Evolutionary conservation across 805 yeast species (phyloP).

Genomic region (Zygosaccharomyces lentus): DNA sequence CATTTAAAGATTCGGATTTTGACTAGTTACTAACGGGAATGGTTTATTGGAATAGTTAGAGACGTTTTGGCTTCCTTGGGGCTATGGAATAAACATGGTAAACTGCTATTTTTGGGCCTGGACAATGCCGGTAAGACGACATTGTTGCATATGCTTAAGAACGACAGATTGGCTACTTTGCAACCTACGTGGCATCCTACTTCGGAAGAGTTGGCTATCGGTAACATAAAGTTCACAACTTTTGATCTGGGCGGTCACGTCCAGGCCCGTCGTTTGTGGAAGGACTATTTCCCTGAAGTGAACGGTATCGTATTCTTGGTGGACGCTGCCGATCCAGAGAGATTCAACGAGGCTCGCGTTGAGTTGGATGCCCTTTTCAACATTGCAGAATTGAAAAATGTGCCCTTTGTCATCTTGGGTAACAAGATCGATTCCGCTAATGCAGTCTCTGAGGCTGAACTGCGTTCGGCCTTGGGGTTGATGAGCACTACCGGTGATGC

Average conservation of each 20-base stretch:
- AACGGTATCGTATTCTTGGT: conserved; percentile 95
- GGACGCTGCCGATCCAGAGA: conserved; percentile 94
- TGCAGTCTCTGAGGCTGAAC: conserved; percentile 93
- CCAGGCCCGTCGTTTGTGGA: conserved; percentile 99
- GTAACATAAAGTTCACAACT: conserved; percentile 93
- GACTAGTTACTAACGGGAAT: conserved; percentile 12
- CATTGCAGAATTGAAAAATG: conserved; percentile 83
- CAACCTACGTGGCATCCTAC: conserved; percentile 99
- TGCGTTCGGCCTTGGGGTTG: conserved; percentile 84
- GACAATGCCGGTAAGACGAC: conserved; percentile 99
- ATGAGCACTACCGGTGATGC: conserved; percentile 87
- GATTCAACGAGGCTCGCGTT: conserved; percentile 90
- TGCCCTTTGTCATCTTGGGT: conserved; percentile 92
- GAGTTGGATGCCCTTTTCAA: conserved; percentile 90
- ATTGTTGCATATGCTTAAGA: conserved; percentile 76
- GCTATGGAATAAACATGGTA: conserved; percentile 91
- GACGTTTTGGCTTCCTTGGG: conserved; percentile 77
- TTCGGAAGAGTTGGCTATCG: conserved; percentile 95
- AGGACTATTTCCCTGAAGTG: conserved; percentile 98
- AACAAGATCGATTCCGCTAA: conserved; percentile 92
- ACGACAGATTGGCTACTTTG: conserved; percentile 94
- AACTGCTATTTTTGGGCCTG: conserved; percentile 89
- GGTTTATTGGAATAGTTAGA: conserved; percentile 43
- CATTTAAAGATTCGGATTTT: background rate
- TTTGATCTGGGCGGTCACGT: conserved; percentile 98